phyloP scores from a whole-genome alignment of 2,329 filamentous ascomycete genomes.

The Samsoniella hepiali region DNA sequence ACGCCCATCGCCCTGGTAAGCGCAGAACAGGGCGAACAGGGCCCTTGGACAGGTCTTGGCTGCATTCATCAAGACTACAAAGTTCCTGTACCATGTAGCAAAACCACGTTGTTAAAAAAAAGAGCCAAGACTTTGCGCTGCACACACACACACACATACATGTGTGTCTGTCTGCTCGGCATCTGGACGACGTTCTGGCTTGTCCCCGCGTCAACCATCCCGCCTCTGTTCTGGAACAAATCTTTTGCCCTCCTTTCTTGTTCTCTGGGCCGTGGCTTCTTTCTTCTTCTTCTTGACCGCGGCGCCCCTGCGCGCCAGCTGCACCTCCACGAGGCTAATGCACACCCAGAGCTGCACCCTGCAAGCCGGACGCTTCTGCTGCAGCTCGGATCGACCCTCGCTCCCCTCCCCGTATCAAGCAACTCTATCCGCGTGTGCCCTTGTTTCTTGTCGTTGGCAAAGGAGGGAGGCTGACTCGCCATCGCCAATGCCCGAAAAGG shows the following conservation, averaged over 20 bases:
- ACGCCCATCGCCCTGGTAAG: slow-evolving; percentile 5
- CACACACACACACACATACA: background rate
- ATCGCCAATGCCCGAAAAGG: background rate
- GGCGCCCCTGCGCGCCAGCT: background rate
- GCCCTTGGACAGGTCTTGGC: slow-evolving; percentile 9
- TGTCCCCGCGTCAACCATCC: background rate
- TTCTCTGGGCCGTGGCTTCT: background rate
- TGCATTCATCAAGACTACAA: background rate
- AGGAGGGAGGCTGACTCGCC: background rate
- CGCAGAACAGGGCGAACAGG: background rate
- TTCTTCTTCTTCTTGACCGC: background rate
- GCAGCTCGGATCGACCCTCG: slow-evolving; percentile 10
- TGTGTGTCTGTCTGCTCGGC: too few relatives aligned
- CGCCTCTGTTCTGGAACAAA: background rate
- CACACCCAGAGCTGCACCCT: background rate
- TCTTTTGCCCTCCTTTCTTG: background rate
- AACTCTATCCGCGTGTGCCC: slow-evolving; percentile 3
- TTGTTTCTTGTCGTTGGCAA: background rate
- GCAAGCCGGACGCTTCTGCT: slow-evolving; percentile 7
- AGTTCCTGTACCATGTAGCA: too few relatives aligned
- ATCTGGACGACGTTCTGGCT: background rate
- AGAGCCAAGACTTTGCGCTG: background rate
- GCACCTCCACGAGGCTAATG: background rate
- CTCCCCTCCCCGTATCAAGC: slow-evolving; percentile 9
- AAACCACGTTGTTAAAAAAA: too few relatives aligned